Conservation (phyloP, 345 rosid species). For the Eucalyptus sp. region DNA sequence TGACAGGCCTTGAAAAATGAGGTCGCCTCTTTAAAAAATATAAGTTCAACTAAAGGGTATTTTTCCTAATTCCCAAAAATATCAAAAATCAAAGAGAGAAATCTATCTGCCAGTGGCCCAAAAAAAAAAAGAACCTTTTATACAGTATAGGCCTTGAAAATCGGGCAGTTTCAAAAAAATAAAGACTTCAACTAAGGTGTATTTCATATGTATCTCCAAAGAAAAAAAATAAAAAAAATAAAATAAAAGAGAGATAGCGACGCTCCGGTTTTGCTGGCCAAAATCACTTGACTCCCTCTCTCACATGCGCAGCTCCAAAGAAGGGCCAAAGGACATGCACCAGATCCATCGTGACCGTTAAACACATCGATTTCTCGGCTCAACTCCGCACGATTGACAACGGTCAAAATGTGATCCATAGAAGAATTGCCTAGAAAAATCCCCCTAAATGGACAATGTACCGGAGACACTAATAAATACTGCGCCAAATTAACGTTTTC, state of each 20-base stretch:
- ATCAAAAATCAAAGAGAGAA: background rate
- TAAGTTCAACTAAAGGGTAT: background rate
- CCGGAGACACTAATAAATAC: background rate
- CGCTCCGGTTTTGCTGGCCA: too few species aligned
- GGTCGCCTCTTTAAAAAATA: background rate
- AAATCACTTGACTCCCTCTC: background rate
- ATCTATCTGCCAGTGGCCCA: background rate
- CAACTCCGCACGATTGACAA: too few species aligned
- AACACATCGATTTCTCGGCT: background rate
- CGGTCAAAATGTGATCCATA: background rate
- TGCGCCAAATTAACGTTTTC: background rate
- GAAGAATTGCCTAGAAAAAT: background rate
- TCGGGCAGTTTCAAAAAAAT: background rate
- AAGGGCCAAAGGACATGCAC: accelerated
- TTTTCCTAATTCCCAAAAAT: background rate
- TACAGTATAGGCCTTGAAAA: background rate
- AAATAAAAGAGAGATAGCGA: background rate
- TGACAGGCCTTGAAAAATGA: background rate
- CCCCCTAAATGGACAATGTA: background rate
- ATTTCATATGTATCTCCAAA: background rate
- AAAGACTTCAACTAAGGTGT: background rate
- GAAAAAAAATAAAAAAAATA: background rate
- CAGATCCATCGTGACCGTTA: background rate
- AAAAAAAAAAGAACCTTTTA: too few species aligned
- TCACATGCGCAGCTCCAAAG: background rate